Evolutionary conservation across 306 rosid species (phyloP).

Genomic region (Purshia tridentata): DNA sequence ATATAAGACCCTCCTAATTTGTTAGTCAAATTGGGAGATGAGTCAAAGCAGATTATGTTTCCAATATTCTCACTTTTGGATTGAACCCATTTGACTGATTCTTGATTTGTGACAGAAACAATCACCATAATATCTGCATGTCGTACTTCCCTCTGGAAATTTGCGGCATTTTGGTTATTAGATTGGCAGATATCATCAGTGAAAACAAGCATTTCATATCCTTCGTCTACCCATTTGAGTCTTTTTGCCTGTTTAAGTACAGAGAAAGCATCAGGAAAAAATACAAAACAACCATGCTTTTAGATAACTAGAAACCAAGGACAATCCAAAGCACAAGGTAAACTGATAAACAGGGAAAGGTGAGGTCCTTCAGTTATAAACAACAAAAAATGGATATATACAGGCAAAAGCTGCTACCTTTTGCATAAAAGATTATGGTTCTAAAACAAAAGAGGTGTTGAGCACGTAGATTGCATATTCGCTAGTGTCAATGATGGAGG

Average conservation of each 20-base stretch:
- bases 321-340: background rate
- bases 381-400: background rate
- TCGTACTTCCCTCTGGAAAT: constrained; percentile 33
- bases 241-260: constrained; percentile 56
- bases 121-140: constrained; percentile 57
- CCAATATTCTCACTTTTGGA: constrained; percentile 26
- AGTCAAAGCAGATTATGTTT: constrained; percentile 66
- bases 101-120: constrained; percentile 58
- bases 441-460: background rate
- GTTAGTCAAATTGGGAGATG: constrained; percentile 53
- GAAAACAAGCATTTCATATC: constrained; percentile 66
- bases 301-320: background rate
- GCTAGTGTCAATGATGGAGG: background rate
- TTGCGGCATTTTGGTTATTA: constrained; percentile 19
- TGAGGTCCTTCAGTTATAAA: background rate
- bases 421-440: too few relatives aligned
- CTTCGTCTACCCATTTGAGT: constrained; percentile 81
- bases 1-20: constrained; percentile 67
- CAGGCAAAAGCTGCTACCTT: background rate
- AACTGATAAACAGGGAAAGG: background rate
- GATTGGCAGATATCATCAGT: constrained; percentile 44
- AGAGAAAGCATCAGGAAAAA: constrained; percentile 13
- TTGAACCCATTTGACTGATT: constrained; percentile 53
- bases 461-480: background rate
- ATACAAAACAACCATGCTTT: background rate